Evolutionary conservation across 192 early-diverging fungal species (phyloP).

Genomic region (Gonapodya prolifera): DNA sequence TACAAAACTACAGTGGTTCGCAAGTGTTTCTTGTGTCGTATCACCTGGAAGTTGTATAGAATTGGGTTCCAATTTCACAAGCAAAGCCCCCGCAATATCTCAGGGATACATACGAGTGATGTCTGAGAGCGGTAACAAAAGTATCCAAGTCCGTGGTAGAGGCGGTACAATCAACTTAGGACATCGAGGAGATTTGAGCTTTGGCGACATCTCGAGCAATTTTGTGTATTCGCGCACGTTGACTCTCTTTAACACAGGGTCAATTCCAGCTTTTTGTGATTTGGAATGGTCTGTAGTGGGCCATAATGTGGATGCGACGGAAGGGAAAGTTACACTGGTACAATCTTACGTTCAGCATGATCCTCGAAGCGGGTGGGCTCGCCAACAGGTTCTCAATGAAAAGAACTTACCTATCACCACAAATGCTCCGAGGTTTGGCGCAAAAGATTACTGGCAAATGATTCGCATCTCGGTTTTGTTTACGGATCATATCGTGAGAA

Average conservation of each 20-base stretch:
- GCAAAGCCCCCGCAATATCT: constrained; percentile 23
- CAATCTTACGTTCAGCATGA: constrained; percentile 38
- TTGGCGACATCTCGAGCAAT: constrained; percentile 49
- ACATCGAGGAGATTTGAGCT: constrained; percentile 41
- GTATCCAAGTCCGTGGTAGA: constrained; percentile 16
- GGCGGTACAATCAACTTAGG: constrained; percentile 40
- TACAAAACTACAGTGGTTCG: not conserved
- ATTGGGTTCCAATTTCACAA: constrained; percentile 29
- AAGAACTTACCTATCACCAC: constrained; percentile 17
- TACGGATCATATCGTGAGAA: not conserved
- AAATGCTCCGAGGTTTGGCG: constrained; percentile 13
- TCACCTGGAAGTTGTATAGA: constrained; percentile 16
- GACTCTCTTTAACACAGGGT: constrained; percentile 33
- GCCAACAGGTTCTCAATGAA: constrained; percentile 21
- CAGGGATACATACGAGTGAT: constrained; percentile 27
- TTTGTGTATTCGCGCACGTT: constrained; percentile 37
- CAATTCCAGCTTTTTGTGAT: constrained; percentile 34
- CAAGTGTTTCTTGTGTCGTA: not conserved
- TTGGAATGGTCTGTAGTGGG: constrained; percentile 44
- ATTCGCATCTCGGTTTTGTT: constrained; percentile 6
- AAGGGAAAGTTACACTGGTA: constrained; percentile 20
- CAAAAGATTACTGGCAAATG: constrained; percentile 29
- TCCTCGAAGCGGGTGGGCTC: constrained; percentile 42
- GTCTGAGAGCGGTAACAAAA: constrained; percentile 30
- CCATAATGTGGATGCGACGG: constrained; percentile 21